Evolutionary conservation across 495 filamentous ascomycete species (phyloP), one percentile per base, ranked within the genome.

Genomic region (Xylaria palmicola): DNA sequence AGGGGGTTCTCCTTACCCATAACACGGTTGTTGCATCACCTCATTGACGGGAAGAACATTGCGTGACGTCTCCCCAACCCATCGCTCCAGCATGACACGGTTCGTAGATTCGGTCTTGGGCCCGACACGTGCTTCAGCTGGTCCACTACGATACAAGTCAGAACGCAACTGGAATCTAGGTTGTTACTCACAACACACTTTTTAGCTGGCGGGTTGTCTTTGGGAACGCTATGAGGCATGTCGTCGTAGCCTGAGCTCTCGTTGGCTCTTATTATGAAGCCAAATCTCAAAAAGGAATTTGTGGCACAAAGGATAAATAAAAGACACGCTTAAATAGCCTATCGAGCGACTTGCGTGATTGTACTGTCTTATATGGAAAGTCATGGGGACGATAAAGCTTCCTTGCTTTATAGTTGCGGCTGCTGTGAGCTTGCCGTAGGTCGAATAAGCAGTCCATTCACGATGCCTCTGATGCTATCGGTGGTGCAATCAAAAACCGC

Each of bases 21-120:
- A 50, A 24, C 57, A 50, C 9, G 56, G 39, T 32, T 69, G 66
- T 41, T 72, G 69, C 37, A 60, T 66, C 19, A 67, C 70, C 65
- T 79, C 77, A 59, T 44, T 74, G 55, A 77, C 69, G 45, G 77
- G 68, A 43, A 79, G 72, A n/a, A 75, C 73, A 17, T 59, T 68
- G 8, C 65, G 70, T 37, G 67, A 56, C 22, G 67, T 69, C 61
- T 79, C 73, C 24, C 62, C 67, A 26, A 59, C 64, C 75, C 76
- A 79, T 32, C 61, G 62, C 39, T 65, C 65, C 51, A 79, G 56
- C 75, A 78, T 79, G 19, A 68, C 67, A 3, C 67, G 56, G 27
- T 61, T 62, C 34, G 69, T 63, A 19, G 54, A 56, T 39, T 17
- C 15, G 36, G 40, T n/a, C 41, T 32, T 53, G 5, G 50, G 15